Evolutionary conservation across 202 grass and related monocot species (phyloP).

Genomic region (Panicum hallii): DNA sequence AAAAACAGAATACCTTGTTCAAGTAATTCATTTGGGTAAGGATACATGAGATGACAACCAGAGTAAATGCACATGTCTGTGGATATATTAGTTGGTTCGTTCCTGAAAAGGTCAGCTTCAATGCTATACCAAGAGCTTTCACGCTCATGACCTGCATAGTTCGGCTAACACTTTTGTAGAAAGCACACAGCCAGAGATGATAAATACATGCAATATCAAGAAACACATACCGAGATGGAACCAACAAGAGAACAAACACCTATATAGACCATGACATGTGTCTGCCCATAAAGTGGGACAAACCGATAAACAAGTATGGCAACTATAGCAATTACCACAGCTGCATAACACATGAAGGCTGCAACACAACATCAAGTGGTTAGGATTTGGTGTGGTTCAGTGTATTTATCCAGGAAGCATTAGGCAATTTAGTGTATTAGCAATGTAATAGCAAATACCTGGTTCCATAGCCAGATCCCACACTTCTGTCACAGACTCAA

Average conservation of each 20-base stretch:
- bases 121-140: slow-evolving; percentile 86
- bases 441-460: slow-evolving; percentile 53
- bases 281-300: slow-evolving; percentile 79
- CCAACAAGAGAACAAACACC: slow-evolving; percentile 93
- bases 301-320: slow-evolving; percentile 66
- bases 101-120: slow-evolving; percentile 84
- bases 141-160: slow-evolving; percentile 83
- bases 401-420: slow-evolving; percentile 21
- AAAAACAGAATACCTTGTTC: slow-evolving; percentile 66
- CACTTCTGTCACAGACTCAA: slow-evolving; percentile 77
- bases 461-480: slow-evolving; percentile 87
- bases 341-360: slow-evolving; percentile 76
- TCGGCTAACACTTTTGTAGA: not conserved
- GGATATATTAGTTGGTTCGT: slow-evolving; percentile 78
- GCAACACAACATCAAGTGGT: slow-evolving; percentile 44
- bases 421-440: slow-evolving; percentile 10
- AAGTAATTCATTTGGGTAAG: slow-evolving; percentile 94
- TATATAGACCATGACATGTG: slow-evolving; percentile 86
- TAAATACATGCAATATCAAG: slow-evolving; percentile 4
- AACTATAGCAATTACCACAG: slow-evolving; percentile 58
- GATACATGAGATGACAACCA: slow-evolving; percentile 67
- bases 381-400: slow-evolving; percentile 1
- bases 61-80: slow-evolving; percentile 73
- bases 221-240: slow-evolving; percentile 72
- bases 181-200: slow-evolving; percentile 16